Percentiles rank a stretch among this genome's conserved stretches.
Evolutionary conservation across 1,284 basidiomycete genomes (phyloP).

Genomic region (Trametes versicolor): DNA sequence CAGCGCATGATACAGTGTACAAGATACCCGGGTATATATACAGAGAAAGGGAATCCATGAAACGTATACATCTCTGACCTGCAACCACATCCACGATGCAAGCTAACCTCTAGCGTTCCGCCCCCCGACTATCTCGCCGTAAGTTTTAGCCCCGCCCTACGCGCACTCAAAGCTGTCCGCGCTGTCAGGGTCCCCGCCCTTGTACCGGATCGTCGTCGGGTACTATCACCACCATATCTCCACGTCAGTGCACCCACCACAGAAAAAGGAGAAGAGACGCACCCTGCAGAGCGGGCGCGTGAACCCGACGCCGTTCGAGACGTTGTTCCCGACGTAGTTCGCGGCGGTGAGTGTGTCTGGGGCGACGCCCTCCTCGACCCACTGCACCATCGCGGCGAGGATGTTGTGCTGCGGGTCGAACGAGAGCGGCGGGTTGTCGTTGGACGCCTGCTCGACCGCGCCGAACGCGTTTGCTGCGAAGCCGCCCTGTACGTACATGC

Average conservation of each 20-base stretch:
- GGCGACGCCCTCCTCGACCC: constrained; percentile 51
- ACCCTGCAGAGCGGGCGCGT: constrained; percentile 41
- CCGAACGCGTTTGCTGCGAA: constrained; percentile 41
- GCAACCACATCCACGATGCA: too few relatives aligned
- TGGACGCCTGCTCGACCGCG: constrained; percentile 36
- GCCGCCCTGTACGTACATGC: constrained; percentile 35
- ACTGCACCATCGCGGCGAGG: constrained; percentile 49
- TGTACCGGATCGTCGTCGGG: constrained; percentile 25
- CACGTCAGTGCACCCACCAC: background rate
- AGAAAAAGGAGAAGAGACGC: background rate
- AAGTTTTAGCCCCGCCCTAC: background rate
- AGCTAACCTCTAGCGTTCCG: too few relatives aligned
- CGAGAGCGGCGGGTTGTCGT: constrained; percentile 38
- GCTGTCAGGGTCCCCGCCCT: constrained; percentile 27
- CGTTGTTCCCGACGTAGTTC: constrained; percentile 36
- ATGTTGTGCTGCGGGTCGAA: constrained; percentile 46
- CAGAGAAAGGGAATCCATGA: too few relatives aligned
- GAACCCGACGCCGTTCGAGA: constrained; percentile 37
- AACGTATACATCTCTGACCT: too few relatives aligned
- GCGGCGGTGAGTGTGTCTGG: constrained; percentile 47
- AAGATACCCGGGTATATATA: too few relatives aligned
- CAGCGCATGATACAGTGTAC: too few relatives aligned
- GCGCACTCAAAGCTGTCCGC: constrained; percentile 27
- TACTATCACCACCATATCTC: constrained; percentile 16
- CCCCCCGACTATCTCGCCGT: too few relatives aligned